Conservation (phyloP, 495 filamentous ascomycete species). For the Lepidopterella palustris region DNA sequence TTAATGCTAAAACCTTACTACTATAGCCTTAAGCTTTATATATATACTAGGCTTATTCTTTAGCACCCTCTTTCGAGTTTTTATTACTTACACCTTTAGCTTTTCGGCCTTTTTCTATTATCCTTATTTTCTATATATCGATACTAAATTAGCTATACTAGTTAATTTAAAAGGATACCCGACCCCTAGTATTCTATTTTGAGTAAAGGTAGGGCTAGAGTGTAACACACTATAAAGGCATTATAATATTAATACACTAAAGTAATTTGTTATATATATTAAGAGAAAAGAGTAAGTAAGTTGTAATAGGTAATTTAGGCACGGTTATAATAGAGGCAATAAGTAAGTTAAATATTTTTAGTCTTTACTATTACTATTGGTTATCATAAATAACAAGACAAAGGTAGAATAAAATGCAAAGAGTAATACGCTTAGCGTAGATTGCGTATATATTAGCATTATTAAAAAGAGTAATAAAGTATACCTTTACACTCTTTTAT, state of each 20-base stretch:
- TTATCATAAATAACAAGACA: neutral
- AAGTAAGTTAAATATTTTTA: neutral
- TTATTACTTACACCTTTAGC: no score
- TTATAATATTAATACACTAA: neutral
- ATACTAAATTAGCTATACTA: neutral
- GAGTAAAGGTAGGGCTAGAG: no score
- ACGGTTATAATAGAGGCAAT: neutral
- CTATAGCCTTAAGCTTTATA: no score
- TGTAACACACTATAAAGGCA: neutral
- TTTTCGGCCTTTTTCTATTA: no score
- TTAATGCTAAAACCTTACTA: no score
- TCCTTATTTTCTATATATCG: no score
- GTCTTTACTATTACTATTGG: neutral
- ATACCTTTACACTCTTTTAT: neutral
- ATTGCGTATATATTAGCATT: neutral
- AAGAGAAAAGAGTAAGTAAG: neutral
- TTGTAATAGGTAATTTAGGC: neutral
- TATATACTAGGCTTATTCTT: no score
- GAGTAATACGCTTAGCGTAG: neutral
- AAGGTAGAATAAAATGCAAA: neutral
- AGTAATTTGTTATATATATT: neutral
- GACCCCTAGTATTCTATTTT: neutral
- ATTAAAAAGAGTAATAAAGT: neutral
- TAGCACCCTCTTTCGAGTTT: no score
- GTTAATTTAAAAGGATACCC: neutral